phyloP scores from a whole-genome alignment of 2,329 filamentous ascomycete genomes.

The Trematosphaeria pertusa region DNA sequence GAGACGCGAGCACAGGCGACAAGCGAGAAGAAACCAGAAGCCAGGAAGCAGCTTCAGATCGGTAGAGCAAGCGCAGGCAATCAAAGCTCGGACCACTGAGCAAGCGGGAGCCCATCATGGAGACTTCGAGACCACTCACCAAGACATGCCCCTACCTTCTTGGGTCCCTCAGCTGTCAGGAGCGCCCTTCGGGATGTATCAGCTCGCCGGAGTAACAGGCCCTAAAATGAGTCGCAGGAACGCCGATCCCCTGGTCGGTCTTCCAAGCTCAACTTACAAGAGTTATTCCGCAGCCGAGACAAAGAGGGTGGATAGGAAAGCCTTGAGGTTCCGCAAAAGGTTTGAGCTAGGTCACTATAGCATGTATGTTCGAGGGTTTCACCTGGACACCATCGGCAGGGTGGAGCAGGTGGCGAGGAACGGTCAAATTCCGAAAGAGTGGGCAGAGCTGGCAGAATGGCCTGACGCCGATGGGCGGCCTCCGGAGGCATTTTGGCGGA shows the following conservation, averaged over 20 bases:
- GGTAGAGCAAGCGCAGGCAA: not conserved
- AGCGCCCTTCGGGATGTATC: slow-evolving; percentile 32
- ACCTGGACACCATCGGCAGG: slow-evolving; percentile 24
- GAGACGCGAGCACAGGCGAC: not conserved
- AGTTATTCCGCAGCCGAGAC: slow-evolving; percentile 43
- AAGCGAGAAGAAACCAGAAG: not conserved
- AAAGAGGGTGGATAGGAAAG: slow-evolving; percentile 22
- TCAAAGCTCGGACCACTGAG: not conserved
- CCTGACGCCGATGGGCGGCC: slow-evolving; percentile 2
- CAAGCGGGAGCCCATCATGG: not conserved
- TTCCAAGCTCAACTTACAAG: slow-evolving; percentile 26
- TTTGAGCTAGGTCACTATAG: slow-evolving; percentile 29
- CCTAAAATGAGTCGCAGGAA: slow-evolving; percentile 39
- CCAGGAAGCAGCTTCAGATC: not conserved
- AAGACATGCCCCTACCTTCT: slow-evolving; percentile 29
- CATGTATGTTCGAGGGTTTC: slow-evolving; percentile 43
- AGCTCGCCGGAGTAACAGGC: slow-evolving; percentile 22
- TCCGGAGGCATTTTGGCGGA: slow-evolving; percentile 24
- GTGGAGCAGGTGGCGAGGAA: slow-evolving; percentile 16
- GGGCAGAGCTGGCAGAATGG: slow-evolving; percentile 15
- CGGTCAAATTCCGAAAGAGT: slow-evolving; percentile 23
- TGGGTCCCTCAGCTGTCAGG: slow-evolving; percentile 35
- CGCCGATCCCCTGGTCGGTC: slow-evolving; percentile 47
- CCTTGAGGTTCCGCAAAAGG: slow-evolving; percentile 32
- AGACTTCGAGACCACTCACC: not conserved